Conservation (phyloP, 768 basidiomycete species). For the Suillus cothurnatus region DNA sequence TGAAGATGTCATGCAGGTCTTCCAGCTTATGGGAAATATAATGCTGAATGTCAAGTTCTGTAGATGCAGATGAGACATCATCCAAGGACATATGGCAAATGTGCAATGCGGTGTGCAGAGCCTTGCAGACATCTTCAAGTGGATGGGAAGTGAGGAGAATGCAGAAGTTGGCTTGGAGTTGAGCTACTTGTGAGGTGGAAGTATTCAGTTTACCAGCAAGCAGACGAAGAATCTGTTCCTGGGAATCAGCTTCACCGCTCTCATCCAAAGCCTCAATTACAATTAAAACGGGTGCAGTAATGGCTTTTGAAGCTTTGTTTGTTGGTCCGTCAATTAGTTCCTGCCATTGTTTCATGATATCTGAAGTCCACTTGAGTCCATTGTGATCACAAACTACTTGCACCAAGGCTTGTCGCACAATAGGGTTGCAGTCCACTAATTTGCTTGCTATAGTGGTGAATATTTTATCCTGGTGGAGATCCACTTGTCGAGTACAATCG, state of each 20-base stretch:
- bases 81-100: no score
- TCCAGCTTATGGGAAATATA: conserved; percentile 5
- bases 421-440: not conserved
- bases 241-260: conserved; percentile 11
- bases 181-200: no score
- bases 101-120: no score
- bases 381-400: not conserved
- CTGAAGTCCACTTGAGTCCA: not conserved
- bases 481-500: conserved; percentile 9
- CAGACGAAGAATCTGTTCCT: no score
- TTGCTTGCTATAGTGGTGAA: conserved; percentile 3
- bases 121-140: no score
- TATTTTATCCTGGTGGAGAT: conserved; percentile 1
- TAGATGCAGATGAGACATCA: no score
- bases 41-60: no score
- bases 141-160: no score
- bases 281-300: conserved; percentile 23
- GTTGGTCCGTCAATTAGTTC: conserved; percentile 19
- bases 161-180: no score
- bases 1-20: not conserved
- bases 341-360: conserved; percentile 16
- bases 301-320: not conserved
- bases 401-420: conserved; percentile 1
- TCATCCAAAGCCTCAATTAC: conserved; percentile 30
- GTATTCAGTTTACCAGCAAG: no score